A percentile compares a stretch with the other conserved stretches of the same genome.
phyloP scores from a whole-genome alignment of 495 filamentous ascomycete species.

The Penicillium diatomitis region DNA sequence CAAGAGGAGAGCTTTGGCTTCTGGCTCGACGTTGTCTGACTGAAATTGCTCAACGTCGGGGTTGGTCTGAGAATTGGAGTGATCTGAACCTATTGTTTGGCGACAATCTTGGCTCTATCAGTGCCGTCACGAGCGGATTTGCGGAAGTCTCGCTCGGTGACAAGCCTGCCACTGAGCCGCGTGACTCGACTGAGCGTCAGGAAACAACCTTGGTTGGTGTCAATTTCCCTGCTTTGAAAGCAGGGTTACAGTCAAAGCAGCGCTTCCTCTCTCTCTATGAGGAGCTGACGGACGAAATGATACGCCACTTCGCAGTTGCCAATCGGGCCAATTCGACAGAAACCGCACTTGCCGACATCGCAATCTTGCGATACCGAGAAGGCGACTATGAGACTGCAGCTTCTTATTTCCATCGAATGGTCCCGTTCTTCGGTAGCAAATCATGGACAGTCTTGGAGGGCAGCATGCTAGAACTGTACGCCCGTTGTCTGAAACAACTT shows the following conservation, averaged over 20 bases:
- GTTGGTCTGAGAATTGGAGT: conserved; percentile 73
- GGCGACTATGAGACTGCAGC: conserved; percentile 64
- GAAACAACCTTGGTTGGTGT: conserved; percentile 30
- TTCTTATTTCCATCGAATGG: conserved; percentile 69
- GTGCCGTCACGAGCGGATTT: conserved; percentile 42
- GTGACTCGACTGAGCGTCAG: conserved; percentile 25
- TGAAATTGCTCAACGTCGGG: conserved; percentile 57
- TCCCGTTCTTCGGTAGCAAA: conserved; percentile 71
- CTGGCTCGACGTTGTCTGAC: conserved; percentile 72
- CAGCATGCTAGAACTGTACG: conserved; percentile 76
- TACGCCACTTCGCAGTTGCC: conserved; percentile 68
- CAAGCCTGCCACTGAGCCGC: conserved; percentile 9
- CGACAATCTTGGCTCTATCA: conserved; percentile 28
- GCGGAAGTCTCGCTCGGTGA: conserved; percentile 34
- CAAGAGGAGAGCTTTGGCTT: conserved; percentile 70
- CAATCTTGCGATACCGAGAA: conserved; percentile 66
- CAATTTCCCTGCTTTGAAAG: conserved; percentile 19
- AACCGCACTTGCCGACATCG: conserved; percentile 73
- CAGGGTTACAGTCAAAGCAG: conserved; percentile 23
- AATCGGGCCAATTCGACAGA: conserved; percentile 67
- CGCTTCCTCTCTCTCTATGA: conserved; percentile 55
- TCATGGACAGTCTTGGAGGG: conserved; percentile 75
- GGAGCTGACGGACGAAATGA: conserved; percentile 57
- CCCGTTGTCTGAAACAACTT: conserved; percentile 72
- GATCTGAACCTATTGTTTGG: conserved; percentile 46